Percentiles rank a stretch among this genome's conserved stretches.
Evolutionary conservation across 495 filamentous ascomycete genomes (phyloP).

Genomic region (Aspergillus sclerotiicarbonarius): DNA sequence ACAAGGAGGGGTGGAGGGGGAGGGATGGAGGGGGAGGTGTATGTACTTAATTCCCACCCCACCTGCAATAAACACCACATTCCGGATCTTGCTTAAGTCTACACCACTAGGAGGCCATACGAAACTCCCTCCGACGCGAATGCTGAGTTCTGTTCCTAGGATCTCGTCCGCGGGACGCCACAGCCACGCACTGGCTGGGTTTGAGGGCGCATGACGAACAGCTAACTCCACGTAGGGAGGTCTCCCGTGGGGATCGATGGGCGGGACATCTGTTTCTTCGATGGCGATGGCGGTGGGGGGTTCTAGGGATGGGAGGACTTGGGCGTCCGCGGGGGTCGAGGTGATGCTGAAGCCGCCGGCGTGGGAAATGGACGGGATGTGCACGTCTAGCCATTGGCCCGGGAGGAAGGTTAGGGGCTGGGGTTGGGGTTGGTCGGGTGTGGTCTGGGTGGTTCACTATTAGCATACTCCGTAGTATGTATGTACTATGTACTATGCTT

Average conservation of each 20-base stretch:
- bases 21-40: not conserved
- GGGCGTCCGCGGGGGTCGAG: slow-evolving; percentile 59
- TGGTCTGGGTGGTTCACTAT: not conserved
- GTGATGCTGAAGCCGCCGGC: slow-evolving; percentile 87
- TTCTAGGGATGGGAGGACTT: slow-evolving; percentile 30
- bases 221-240: slow-evolving; percentile 67
- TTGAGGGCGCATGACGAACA: slow-evolving; percentile 62
- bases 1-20: not conserved
- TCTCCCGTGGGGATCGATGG: slow-evolving; percentile 27
- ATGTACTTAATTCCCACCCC: slow-evolving; percentile 78
- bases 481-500: slow-evolving; percentile 2
- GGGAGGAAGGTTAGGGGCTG: slow-evolving; percentile 60
- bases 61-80: slow-evolving; percentile 72
- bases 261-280: slow-evolving; percentile 20
- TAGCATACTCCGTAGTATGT: not conserved
- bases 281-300: slow-evolving; percentile 13
- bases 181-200: slow-evolving; percentile 73
- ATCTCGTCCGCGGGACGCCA: slow-evolving; percentile 58
- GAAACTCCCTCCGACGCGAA: slow-evolving; percentile 80
- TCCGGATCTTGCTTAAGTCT: slow-evolving; percentile 40
- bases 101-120: slow-evolving; percentile 63
- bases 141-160: slow-evolving; percentile 52
- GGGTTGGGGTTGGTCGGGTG: slow-evolving; percentile 41
- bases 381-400: slow-evolving; percentile 90
- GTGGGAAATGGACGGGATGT: slow-evolving; percentile 61